Evolutionary conservation across 2,329 filamentous ascomycete species (phyloP).

Genomic region (Colletotrichum tamarilloi): DNA sequence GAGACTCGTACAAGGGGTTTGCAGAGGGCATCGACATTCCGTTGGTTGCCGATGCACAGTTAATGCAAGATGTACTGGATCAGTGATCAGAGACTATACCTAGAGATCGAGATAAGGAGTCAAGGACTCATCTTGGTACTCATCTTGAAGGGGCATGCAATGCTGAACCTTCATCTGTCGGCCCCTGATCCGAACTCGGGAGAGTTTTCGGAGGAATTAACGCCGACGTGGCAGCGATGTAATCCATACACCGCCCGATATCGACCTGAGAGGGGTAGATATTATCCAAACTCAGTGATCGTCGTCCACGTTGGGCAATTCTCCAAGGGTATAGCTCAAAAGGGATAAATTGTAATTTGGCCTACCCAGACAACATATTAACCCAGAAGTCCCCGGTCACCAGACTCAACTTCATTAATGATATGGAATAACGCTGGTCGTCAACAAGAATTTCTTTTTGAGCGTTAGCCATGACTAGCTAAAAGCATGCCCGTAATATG

Average conservation of each 20-base stretch:
- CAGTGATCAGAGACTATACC: no score
- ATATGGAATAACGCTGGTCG: background rate
- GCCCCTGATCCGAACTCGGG: background rate
- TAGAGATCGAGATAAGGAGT: no score
- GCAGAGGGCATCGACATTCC: background rate
- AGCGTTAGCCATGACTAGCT: slow-evolving; percentile 6
- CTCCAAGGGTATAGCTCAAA: background rate
- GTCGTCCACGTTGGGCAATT: background rate
- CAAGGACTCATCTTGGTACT: background rate
- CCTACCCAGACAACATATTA: background rate
- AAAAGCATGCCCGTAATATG: background rate
- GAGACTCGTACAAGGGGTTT: background rate
- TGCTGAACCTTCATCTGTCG: no score
- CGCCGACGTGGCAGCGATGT: no score
- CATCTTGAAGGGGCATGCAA: background rate
- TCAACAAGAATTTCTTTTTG: background rate
- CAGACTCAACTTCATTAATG: background rate
- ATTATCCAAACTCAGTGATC: background rate
- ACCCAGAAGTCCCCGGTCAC: background rate
- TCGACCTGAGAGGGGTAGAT: background rate
- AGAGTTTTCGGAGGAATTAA: background rate
- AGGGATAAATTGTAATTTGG: background rate
- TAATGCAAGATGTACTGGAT: background rate
- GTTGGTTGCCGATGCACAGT: background rate
- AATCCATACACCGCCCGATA: background rate